Conservation (phyloP, 495 filamentous ascomycete species). For the Neurospora sp. region DNA sequence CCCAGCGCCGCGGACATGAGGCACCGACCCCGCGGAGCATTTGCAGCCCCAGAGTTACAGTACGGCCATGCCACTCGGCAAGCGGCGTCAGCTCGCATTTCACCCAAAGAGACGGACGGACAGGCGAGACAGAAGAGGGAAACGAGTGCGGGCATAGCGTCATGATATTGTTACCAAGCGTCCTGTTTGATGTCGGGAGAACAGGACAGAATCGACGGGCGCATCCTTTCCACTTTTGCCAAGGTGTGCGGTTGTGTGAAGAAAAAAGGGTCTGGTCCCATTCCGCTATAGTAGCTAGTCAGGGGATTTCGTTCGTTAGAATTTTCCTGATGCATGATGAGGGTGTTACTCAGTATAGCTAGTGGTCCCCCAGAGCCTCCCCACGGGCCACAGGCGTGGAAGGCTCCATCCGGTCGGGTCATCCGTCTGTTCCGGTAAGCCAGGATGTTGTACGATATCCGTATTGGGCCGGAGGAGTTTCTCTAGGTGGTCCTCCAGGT, state of each 20-base stretch:
- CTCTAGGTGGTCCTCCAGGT: not conserved
- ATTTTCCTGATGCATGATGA: not conserved
- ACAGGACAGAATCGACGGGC: not conserved
- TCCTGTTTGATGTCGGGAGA: not conserved
- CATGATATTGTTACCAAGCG: not conserved
- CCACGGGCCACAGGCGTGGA: not conserved
- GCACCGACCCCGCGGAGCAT: not conserved
- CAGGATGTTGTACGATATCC: not conserved
- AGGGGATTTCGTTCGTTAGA: not conserved
- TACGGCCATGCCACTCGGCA: not conserved
- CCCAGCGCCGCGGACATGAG: not conserved
- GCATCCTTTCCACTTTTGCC: not conserved
- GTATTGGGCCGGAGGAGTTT: not conserved
- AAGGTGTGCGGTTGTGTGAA: not conserved
- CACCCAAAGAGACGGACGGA: not conserved
- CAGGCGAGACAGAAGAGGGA: not conserved
- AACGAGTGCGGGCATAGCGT: not conserved
- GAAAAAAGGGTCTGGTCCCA: constrained; percentile 3
- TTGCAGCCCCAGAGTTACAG: not conserved
- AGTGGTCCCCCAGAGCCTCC: constrained; percentile 1
- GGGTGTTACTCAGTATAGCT: not conserved
- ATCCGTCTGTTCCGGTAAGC: constrained; percentile 17
- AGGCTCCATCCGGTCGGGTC: constrained; percentile 11
- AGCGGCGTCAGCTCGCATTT: not conserved
- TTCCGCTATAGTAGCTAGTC: not conserved